Base-by-base conservation (phyloP, 2,329 filamentous ascomycete genomes). In the Hyphodiscus sp. region DNA sequence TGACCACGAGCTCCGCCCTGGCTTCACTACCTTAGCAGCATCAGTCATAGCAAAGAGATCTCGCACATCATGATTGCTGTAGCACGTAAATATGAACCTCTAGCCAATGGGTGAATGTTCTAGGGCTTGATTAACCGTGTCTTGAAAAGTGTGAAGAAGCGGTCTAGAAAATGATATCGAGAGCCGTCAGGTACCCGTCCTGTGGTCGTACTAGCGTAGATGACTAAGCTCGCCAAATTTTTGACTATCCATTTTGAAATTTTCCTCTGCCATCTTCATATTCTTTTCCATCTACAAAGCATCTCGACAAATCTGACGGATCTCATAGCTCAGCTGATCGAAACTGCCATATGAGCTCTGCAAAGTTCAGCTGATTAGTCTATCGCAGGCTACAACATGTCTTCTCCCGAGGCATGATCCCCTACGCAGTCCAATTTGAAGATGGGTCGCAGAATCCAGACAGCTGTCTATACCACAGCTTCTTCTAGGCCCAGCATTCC, bases 51-150 rank as follows among this genome's bases (percentile, higher is more conserved):
- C 49, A 50, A 47, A 23, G 43, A 47, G 38, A 49, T 51, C 50
- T 50, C 53, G 49, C 50, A 19, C 16, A 44, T 45, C 20, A 58
- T 60, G 44, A 42, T 63, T 33, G 53, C 53, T 67, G 49, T 62
- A 50, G 62, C 63, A 67, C 58, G 60, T 57, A 62, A 63, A 63
- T 63, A 62, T 67, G 63, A 67, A 56, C 62, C 55, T 50, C 53
- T 57, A 61, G 54, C 54, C 63, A 63, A 58, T 64, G 55, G 59
- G 46, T 54, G 57, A 61, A 50, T 60, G 56, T 46, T 54, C 55
- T 58, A 61, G 61, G 50, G 62, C 56, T 65, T 65, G 63, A 65
- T 63, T 65, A 61, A 62, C 52, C 59, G 61, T 66, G 63, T 53
- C 43, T 42, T 56, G 42, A 60, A 57, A 54, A 55, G 53, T 61